Conservation (phyloP, 768 basidiomycete species). For the Lactifluus pinguis region DNA sequence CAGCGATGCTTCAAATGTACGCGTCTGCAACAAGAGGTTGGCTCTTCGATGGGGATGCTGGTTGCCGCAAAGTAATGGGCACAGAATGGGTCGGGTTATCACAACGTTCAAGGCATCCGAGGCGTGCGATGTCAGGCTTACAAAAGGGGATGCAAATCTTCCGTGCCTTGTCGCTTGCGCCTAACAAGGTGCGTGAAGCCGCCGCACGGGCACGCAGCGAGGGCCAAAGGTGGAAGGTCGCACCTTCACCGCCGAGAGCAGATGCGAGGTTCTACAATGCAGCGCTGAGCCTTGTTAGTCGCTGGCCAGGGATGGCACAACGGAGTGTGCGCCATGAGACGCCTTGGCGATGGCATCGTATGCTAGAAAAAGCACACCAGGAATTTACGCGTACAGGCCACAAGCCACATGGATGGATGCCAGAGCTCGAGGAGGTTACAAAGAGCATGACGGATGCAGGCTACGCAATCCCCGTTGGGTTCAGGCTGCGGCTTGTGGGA, state of each 20-base stretch:
- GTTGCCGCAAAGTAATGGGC: slow-evolving; percentile 1
- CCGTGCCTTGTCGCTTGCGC: background rate
- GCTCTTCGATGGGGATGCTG: slow-evolving; percentile 14
- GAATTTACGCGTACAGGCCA: background rate
- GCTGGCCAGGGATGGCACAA: slow-evolving; percentile 7
- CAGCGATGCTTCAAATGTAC: slow-evolving; percentile 60
- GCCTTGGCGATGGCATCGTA: slow-evolving; percentile 25
- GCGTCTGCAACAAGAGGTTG: slow-evolving; percentile 33
- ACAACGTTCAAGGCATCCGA: background rate
- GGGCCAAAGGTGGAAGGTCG: background rate
- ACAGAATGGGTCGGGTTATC: background rate
- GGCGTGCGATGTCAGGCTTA: background rate
- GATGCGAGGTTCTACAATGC: slow-evolving; percentile 68
- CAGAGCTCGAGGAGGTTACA: slow-evolving; percentile 11
- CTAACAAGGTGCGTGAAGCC: background rate
- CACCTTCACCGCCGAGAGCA: slow-evolving; percentile 17
- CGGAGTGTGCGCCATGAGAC: slow-evolving; percentile 20
- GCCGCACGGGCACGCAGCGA: background rate
- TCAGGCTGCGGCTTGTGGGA: slow-evolving; percentile 10
- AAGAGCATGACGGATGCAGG: slow-evolving; percentile 4
- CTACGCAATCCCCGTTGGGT: slow-evolving; percentile 9
- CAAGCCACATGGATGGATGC: slow-evolving; percentile 5
- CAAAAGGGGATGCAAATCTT: slow-evolving; percentile 5
- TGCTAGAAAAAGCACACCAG: slow-evolving; percentile 21
- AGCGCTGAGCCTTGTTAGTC: slow-evolving; percentile 34